A percentile compares a stretch with the other conserved stretches of the same genome.
phyloP scores from a whole-genome alignment of 1,284 basidiomycete genomes.

The Rhodotorula sp. region DNA sequence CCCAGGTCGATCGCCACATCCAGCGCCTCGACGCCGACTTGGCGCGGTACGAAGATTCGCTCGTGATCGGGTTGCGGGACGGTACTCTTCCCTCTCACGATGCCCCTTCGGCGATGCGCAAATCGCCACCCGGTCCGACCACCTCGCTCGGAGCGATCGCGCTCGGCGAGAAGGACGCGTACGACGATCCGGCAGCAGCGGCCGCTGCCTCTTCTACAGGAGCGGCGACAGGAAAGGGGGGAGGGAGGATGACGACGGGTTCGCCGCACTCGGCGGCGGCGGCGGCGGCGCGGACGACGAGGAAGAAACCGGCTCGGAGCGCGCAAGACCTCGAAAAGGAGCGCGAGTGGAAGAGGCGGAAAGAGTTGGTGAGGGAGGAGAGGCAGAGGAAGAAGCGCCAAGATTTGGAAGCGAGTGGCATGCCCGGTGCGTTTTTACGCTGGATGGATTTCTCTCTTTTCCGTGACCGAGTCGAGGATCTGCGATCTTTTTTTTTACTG shows the following conservation, averaged over 20 bases:
- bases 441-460: not conserved
- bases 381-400: conserved; percentile 9
- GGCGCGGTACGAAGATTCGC: conserved; percentile 33
- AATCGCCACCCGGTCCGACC: conserved; percentile 19
- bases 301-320: not conserved
- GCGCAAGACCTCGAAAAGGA: conserved; percentile 14
- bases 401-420: not conserved
- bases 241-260: conserved; percentile 3
- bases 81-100: conserved; percentile 42
- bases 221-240: not conserved
- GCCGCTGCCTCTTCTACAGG: not conserved
- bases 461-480: too few species aligned
- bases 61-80: conserved; percentile 38
- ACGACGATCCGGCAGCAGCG: not conserved
- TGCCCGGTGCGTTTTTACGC: conserved; percentile 9
- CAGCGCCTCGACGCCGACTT: conserved; percentile 41
- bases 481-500: too few species aligned
- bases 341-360: conserved; percentile 14
- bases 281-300: conserved; percentile 3
- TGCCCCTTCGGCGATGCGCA: conserved; percentile 22
- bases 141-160: conserved; percentile 31
- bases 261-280: not conserved
- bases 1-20: conserved; percentile 44
- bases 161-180: conserved; percentile 33
- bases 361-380: conserved; percentile 9